Conservation (phyloP, 768 basidiomycete genomes). For the Xerocomus spinulosus region DNA sequence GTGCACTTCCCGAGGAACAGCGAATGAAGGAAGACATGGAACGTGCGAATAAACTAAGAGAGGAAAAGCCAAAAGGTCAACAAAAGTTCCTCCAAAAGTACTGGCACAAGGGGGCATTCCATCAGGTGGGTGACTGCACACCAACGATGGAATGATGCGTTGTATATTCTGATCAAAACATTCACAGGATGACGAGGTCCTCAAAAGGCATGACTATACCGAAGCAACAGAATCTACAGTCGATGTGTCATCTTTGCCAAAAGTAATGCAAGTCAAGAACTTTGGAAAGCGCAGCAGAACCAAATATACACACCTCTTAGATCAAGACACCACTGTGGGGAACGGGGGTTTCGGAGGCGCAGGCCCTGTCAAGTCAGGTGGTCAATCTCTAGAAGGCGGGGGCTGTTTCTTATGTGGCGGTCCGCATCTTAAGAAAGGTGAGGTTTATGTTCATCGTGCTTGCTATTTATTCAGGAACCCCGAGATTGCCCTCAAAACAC, state of each 20-base stretch:
- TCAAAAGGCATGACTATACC: constrained; percentile 79
- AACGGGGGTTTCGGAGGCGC: constrained; percentile 64
- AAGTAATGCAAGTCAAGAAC: constrained; percentile 96
- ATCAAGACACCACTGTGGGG: constrained; percentile 81
- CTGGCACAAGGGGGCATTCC: constrained; percentile 99
- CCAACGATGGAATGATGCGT: constrained; percentile 1
- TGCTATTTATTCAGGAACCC: constrained; percentile 8
- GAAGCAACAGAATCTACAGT: constrained; percentile 85
- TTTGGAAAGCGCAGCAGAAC: constrained; percentile 90
- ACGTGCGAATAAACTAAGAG: constrained; percentile 72
- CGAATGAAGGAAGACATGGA: constrained; percentile 90
- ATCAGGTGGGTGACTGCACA: constrained; percentile 57
- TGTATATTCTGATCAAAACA: constrained; percentile 13
- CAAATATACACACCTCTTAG: constrained; percentile 93
- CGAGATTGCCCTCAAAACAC: constrained; percentile 52
- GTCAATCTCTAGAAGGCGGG: constrained; percentile 48
- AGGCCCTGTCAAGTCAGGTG: constrained; percentile 51
- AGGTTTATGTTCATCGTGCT: neutral
- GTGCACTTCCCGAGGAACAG: constrained; percentile 91
- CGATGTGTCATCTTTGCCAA: constrained; percentile 84
- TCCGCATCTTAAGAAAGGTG: constrained; percentile 89
- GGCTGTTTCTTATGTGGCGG: constrained; percentile 96
- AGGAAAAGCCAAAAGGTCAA: constrained; percentile 86
- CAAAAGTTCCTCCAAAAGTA: constrained; percentile 97
- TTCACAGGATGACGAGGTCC: constrained; percentile 79